Conservation (phyloP, 306 rosid genomes). For the Quercus suber region DNA sequence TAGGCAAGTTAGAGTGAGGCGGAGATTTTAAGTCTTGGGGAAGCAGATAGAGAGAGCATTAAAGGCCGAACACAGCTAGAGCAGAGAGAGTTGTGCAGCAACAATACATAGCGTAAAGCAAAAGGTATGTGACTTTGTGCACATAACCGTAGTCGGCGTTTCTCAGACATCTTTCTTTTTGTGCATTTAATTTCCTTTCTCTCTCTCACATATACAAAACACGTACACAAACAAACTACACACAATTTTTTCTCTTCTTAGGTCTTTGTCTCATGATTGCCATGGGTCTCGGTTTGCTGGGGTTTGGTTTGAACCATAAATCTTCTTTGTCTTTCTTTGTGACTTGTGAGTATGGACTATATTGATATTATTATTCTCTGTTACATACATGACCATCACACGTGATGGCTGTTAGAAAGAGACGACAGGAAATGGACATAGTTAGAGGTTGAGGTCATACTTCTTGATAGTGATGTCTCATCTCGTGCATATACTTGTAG, state of each 20-base stretch:
- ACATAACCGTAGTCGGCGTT: conserved; percentile 8
- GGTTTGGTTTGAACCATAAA: background rate
- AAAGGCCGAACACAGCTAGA: conserved; percentile 7
- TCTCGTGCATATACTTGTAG: background rate
- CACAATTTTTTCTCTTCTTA: too few relatives aligned
- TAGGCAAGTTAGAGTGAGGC: background rate
- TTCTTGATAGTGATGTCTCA: background rate
- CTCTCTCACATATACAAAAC: background rate
- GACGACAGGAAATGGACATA: too few relatives aligned
- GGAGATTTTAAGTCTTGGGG: background rate
- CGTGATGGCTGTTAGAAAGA: too few relatives aligned
- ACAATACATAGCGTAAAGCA: conserved; percentile 28
- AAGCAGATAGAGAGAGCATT: conserved; percentile 12
- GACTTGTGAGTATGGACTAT: too few relatives aligned
- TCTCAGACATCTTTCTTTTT: background rate
- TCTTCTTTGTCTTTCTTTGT: background rate
- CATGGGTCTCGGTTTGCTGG: background rate
- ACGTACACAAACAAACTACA: background rate
- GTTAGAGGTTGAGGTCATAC: background rate
- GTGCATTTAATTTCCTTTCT: background rate
- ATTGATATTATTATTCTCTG: background rate
- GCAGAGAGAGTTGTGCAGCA: background rate
- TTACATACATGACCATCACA: background rate
- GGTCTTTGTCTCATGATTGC: conserved; percentile 19
- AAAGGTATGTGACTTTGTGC: conserved; percentile 23